A percentile compares a stretch with the other conserved stretches of the same genome.
Conservation (phyloP, 176 grass and related monocot genomes). For the Rhipidocladum racemiflorum region DNA sequence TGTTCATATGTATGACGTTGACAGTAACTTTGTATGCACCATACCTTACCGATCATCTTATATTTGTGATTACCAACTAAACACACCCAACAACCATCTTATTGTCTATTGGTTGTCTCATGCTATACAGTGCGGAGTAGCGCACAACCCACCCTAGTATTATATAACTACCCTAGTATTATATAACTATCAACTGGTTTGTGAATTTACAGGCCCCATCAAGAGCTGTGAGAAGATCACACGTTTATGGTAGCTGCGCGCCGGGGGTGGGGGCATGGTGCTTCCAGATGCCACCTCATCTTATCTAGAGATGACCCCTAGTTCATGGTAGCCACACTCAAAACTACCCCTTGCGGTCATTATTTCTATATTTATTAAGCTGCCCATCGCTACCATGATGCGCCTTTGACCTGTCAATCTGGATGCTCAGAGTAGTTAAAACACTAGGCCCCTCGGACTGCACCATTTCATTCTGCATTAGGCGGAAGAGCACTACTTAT, state of each 20-base stretch:
- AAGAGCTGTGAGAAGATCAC: not conserved
- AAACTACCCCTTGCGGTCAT: constrained; percentile 21
- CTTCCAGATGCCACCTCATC: not conserved
- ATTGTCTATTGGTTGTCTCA: no score
- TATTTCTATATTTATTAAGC: not conserved
- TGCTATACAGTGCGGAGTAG: no score
- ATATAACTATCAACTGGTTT: not conserved
- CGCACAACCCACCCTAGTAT: no score
- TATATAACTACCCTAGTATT: no score
- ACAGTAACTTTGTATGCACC: no score
- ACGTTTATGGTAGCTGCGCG: not conserved
- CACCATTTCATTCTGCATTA: constrained; percentile 40
- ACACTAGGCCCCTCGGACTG: constrained; percentile 20
- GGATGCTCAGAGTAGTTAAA: constrained; percentile 36
- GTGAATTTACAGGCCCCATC: constrained; percentile 9
- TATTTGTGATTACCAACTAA: no score
- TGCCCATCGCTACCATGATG: not conserved
- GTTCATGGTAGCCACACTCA: not conserved
- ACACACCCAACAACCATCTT: no score
- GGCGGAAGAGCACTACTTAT: not conserved
- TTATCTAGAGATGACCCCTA: not conserved
- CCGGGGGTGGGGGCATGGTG: no score
- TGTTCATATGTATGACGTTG: no score
- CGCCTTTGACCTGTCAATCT: constrained; percentile 23
- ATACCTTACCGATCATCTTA: no score